Evolutionary conservation across 495 filamentous ascomycete species (phyloP).

Genomic region (Penicillium mononematosum): DNA sequence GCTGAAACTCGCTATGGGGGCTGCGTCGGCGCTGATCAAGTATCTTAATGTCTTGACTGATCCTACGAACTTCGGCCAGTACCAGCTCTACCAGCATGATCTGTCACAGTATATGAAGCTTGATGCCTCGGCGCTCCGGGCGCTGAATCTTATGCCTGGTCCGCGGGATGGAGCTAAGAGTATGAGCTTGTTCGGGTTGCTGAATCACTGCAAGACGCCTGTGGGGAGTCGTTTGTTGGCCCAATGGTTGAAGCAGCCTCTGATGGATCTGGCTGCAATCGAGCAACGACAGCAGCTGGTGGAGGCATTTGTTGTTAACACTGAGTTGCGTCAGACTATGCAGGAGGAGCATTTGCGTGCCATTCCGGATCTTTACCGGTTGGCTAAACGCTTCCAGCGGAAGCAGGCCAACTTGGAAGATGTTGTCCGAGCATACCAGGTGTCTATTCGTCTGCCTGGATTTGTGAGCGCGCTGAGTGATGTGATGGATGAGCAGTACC

Average conservation of each 20-base stretch:
- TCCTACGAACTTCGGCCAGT: conserved; percentile 92
- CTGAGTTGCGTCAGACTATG: conserved; percentile 92
- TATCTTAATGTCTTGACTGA: conserved; percentile 92
- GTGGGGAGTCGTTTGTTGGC: conserved; percentile 85
- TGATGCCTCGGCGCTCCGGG: conserved; percentile 89
- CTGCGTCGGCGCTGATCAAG: conserved; percentile 89
- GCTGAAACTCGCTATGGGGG: conserved; percentile 94
- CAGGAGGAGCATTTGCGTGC: conserved; percentile 95
- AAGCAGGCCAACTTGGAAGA: conserved; percentile 90
- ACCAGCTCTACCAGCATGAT: conserved; percentile 96
- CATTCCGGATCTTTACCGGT: conserved; percentile 90
- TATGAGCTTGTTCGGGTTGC: conserved; percentile 93
- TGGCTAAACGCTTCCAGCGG: conserved; percentile 92
- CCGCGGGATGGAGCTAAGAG: conserved; percentile 90
- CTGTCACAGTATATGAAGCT: conserved; percentile 98
- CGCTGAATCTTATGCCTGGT: conserved; percentile 95
- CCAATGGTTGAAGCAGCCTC: conserved; percentile 96
- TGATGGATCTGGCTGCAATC: conserved; percentile 90
- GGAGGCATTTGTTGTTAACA: conserved; percentile 91
- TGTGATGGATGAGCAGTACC: conserved; percentile 94
- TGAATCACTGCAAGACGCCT: conserved; percentile 98
- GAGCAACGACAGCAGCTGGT: conserved; percentile 91
- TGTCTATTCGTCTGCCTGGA: conserved; percentile 84
- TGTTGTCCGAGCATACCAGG: conserved; percentile 92
- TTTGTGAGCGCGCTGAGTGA: conserved; percentile 87